Evolutionary conservation across 2,329 filamentous ascomycete genomes (phyloP).

Genomic region (Ceratocystis huliohia): DNA sequence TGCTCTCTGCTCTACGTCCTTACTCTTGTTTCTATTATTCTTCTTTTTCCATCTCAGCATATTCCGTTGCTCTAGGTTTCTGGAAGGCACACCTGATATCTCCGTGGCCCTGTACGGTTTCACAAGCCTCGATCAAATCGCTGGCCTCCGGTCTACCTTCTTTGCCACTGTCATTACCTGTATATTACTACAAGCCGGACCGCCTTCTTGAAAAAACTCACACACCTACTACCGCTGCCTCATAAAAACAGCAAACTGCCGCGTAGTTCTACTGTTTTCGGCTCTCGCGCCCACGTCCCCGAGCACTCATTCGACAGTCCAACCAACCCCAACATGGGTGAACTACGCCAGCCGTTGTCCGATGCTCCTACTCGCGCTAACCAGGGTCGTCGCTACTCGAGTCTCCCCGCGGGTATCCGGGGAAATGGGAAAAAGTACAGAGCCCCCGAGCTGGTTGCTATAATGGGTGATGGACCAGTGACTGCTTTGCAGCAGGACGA

Average conservation of each 20-base stretch:
- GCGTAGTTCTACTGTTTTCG: not conserved
- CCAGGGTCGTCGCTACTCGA: conserved; percentile 15
- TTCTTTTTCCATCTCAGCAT: too few relatives aligned
- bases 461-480: conserved; percentile 16
- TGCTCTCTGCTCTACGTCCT: not conserved
- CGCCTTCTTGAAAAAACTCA: not conserved
- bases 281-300: not conserved
- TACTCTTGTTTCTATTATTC: not conserved
- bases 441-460: conserved; percentile 16
- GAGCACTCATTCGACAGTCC: not conserved
- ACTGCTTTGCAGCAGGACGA: conserved; percentile 14
- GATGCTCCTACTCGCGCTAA: conserved; percentile 6
- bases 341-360: conserved; percentile 5
- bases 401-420: conserved; percentile 13
- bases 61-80: not conserved
- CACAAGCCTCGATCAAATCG: too few relatives aligned
- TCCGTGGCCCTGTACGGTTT: not conserved
- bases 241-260: not conserved
- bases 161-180: not conserved
- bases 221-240: not conserved
- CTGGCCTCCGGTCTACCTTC: too few relatives aligned
- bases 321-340: not conserved
- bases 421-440: conserved; percentile 16
- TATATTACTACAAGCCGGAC: not conserved
- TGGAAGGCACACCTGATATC: not conserved